phyloP scores from a whole-genome alignment of 2,329 filamentous ascomycete genomes.

The Colletotrichum tamarilloi region DNA sequence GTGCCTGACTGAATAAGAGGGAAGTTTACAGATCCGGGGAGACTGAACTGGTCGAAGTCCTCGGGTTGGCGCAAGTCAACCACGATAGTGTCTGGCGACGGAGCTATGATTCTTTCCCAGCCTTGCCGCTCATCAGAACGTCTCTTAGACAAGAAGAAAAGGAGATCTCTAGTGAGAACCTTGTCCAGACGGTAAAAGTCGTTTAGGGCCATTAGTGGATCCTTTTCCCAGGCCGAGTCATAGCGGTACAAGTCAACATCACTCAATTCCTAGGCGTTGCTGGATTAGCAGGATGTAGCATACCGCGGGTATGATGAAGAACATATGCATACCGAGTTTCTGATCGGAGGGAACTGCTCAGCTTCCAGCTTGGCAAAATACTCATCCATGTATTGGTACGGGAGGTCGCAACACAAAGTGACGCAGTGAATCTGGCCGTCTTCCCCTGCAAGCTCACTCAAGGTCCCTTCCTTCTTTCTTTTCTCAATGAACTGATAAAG shows the following conservation, averaged over 20 bases:
- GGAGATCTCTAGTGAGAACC: not conserved
- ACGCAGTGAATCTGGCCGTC: constrained; percentile 63
- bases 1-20: constrained; percentile 51
- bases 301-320: accelerated
- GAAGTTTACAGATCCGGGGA: constrained; percentile 57
- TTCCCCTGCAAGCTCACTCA: constrained; percentile 55
- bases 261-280: constrained; percentile 51
- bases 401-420: constrained; percentile 72
- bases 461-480: constrained; percentile 55
- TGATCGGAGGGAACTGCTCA: constrained; percentile 60
- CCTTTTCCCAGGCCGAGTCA: constrained; percentile 65
- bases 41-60: constrained; percentile 55
- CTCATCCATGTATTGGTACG: constrained; percentile 71
- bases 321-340: constrained; percentile 47
- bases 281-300: not conserved
- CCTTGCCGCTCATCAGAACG: constrained; percentile 9
- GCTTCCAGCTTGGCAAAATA: constrained; percentile 67
- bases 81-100: constrained; percentile 45
- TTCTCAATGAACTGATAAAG: constrained; percentile 61
- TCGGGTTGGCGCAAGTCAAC: constrained; percentile 56
- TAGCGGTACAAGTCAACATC: constrained; percentile 65
- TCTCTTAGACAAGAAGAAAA: constrained; percentile 6
- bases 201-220: constrained; percentile 50
- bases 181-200: constrained; percentile 1
- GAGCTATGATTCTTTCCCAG: not conserved